A percentile compares a stretch with the other conserved stretches of the same genome.
phyloP scores from a whole-genome alignment of 768 basidiomycete species.

The Leucogyrophana mollusca region DNA sequence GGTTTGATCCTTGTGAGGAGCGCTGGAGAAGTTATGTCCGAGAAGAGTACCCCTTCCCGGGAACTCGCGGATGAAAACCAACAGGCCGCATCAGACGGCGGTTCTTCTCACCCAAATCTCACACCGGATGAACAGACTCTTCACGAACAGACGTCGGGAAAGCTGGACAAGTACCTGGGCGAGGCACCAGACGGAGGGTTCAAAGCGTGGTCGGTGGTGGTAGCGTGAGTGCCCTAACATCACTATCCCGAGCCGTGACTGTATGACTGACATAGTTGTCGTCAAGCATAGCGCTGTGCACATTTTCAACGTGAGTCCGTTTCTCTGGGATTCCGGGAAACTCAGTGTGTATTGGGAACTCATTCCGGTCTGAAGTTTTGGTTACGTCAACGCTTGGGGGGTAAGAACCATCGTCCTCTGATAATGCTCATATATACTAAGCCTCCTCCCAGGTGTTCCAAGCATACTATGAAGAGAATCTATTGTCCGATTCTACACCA shows the following conservation, averaged over 20 bases:
- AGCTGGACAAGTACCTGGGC: constrained; percentile 16
- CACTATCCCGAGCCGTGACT: no score
- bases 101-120: no score
- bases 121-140: neutral
- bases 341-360: neutral
- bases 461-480: constrained; percentile 59
- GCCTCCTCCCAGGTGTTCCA: constrained; percentile 57
- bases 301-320: constrained; percentile 39
- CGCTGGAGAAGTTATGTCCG: no score
- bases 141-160: constrained; percentile 1
- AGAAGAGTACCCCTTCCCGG: no score
- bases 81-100: no score
- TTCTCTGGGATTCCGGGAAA: neutral
- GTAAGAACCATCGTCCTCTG: constrained; percentile 36
- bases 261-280: constrained; percentile 1
- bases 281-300: constrained; percentile 20
- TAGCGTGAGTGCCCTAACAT: constrained; percentile 17
- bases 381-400: constrained; percentile 75
- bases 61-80: no score
- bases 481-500: constrained; percentile 48
- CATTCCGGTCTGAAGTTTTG: constrained; percentile 42
- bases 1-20: no score
- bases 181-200: constrained; percentile 28
- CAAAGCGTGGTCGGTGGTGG: constrained; percentile 29
- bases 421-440: neutral